These are phyloP conservation scores for Pichia sp. DNA, from an alignment of 1,139 yeast genomes.

Conservation along the genomic window DNA sequence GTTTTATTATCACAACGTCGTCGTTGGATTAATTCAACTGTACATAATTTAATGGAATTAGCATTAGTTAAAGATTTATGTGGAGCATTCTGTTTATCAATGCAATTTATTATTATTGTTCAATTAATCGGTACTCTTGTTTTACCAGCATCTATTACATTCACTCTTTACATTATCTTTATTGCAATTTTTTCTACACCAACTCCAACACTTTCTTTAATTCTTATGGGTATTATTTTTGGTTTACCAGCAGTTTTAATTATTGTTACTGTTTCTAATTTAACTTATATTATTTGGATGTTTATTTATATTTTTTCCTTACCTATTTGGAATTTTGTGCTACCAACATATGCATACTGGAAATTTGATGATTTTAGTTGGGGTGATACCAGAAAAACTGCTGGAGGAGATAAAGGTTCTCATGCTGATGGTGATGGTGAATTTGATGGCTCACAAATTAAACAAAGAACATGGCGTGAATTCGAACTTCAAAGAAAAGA, in stretches of 20 bases:
- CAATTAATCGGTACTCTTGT: slow-evolving; percentile 89
- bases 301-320: slow-evolving; percentile 70
- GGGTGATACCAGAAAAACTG: slow-evolving; percentile 94
- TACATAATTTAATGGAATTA: slow-evolving; percentile 89
- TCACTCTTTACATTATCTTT: slow-evolving; percentile 77
- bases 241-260: slow-evolving; percentile 88
- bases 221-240: slow-evolving; percentile 72
- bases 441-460: slow-evolving; percentile 81
- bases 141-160: slow-evolving; percentile 85
- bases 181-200: slow-evolving; percentile 74
- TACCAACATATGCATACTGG: slow-evolving; percentile 91
- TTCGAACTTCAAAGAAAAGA: slow-evolving; percentile 61
- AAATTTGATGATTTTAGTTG: slow-evolving; percentile 96
- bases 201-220: slow-evolving; percentile 75
- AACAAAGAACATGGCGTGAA: slow-evolving; percentile 92
- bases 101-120: slow-evolving; percentile 89
- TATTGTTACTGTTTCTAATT: slow-evolving; percentile 79
- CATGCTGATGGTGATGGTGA: slow-evolving; percentile 73
- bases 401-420: slow-evolving; percentile 60
- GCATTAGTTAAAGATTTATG: slow-evolving; percentile 85
- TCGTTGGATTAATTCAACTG: slow-evolving; percentile 98
- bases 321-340: slow-evolving; percentile 91
- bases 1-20: slow-evolving; percentile 92
- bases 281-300: slow-evolving; percentile 78
- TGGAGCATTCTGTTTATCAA: slow-evolving; percentile 95